Conservation (phyloP, 371 early-diverging fungal genomes). For the Mucor irregularis region DNA sequence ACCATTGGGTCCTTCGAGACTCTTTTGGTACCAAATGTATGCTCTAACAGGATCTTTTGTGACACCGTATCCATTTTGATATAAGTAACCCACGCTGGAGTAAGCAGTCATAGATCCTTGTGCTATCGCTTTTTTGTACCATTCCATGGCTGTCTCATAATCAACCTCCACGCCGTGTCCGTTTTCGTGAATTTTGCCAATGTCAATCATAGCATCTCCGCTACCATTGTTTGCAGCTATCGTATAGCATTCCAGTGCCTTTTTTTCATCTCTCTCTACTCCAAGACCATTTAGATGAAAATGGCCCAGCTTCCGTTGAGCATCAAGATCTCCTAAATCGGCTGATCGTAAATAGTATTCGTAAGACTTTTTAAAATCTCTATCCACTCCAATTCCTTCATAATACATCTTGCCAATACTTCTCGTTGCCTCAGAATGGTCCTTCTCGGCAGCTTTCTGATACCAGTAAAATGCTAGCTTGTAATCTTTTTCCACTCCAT, state of each 20-base stretch:
- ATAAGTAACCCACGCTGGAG: conserved; percentile 80
- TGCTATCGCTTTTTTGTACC: conserved; percentile 70
- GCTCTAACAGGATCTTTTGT: too few relatives aligned
- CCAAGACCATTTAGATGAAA: conserved; percentile 91
- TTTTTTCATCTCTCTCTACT: conserved; percentile 77
- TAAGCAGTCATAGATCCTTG: conserved; percentile 75
- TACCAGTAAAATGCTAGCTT: conserved; percentile 65
- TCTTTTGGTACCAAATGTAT: too few relatives aligned
- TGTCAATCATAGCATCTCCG: too few relatives aligned
- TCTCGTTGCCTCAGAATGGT: too few relatives aligned
- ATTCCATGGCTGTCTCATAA: conserved; percentile 60
- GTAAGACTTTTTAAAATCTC: too few relatives aligned
- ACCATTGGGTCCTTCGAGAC: too few relatives aligned
- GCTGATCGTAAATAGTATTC: too few relatives aligned
- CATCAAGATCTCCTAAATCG: conserved; percentile 55
- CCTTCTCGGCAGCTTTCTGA: conserved; percentile 64
- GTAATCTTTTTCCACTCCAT: conserved; percentile 59
- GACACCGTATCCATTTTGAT: conserved; percentile 5
- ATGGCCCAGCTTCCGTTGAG: conserved; percentile 80
- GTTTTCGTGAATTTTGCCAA: too few relatives aligned
- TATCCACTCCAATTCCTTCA: too few relatives aligned
- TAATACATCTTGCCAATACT: too few relatives aligned
- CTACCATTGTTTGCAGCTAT: too few relatives aligned
- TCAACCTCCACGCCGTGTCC: conserved; percentile 67
- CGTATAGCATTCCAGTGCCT: conserved; percentile 80